Conservation (phyloP, 257 asterid species). For the Rehmannia glutinosa region DNA sequence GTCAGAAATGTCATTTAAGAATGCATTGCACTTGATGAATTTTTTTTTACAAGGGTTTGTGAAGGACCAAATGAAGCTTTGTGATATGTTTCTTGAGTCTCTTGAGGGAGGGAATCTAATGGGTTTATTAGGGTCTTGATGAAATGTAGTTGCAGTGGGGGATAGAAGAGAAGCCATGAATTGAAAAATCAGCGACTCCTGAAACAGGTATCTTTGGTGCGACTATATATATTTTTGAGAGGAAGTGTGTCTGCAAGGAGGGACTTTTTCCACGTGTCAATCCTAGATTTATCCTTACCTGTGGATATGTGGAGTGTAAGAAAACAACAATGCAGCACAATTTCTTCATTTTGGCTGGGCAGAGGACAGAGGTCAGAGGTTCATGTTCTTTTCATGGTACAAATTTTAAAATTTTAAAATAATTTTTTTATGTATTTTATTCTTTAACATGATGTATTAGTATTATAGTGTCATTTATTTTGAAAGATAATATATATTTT, state of each 20-base stretch:
- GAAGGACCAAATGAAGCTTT: slow-evolving; percentile 19
- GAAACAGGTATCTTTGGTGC: slow-evolving; percentile 6
- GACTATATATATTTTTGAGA: too few species aligned
- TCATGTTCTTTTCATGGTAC: background rate
- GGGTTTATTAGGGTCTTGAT: slow-evolving; percentile 41
- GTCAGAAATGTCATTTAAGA: slow-evolving; percentile 44
- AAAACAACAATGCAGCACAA: slow-evolving; percentile 47
- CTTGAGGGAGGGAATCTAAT: slow-evolving; percentile 26
- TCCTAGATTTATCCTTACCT: slow-evolving; percentile 41
- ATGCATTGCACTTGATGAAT: slow-evolving; percentile 43
- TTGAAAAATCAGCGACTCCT: background rate
- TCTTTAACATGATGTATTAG: too few species aligned
- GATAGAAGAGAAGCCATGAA: slow-evolving; percentile 65
- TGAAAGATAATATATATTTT: too few species aligned
- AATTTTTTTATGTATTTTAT: too few species aligned
- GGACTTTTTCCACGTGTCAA: slow-evolving; percentile 42
- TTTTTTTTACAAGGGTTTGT: slow-evolving; percentile 23
- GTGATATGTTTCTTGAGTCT: slow-evolving; percentile 12
- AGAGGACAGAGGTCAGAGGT: background rate
- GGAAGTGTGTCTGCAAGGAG: slow-evolving; percentile 32
- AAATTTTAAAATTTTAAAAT: too few species aligned
- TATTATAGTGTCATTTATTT: too few species aligned
- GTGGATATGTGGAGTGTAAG: slow-evolving; percentile 45
- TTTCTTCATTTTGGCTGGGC: background rate
- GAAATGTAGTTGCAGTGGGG: slow-evolving; percentile 42